Conservation (phyloP, 345 rosid species). For the Rhodamnia argentea region DNA sequence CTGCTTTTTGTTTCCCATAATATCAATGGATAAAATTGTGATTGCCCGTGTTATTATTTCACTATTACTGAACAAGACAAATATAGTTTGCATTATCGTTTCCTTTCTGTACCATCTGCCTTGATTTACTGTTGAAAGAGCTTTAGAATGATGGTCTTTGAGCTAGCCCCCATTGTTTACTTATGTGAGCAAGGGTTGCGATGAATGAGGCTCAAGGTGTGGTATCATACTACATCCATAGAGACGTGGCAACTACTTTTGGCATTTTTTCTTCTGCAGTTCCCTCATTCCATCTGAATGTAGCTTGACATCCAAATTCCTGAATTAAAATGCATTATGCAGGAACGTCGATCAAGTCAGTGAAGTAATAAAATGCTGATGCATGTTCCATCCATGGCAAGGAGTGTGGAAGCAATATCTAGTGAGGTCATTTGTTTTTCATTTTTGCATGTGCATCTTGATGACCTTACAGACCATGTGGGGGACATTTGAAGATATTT, state of each 20-base stretch:
- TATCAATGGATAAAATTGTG: neutral
- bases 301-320: neutral
- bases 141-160: neutral
- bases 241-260: neutral
- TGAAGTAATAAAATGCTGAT: neutral
- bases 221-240: neutral
- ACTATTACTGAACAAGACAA: neutral
- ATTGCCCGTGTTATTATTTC: neutral
- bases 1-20: neutral
- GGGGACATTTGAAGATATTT: neutral
- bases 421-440: neutral
- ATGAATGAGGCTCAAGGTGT: neutral
- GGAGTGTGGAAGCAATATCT: neutral
- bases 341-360: neutral
- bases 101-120: neutral
- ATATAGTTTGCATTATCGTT: neutral
- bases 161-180: neutral
- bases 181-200: neutral
- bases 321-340: neutral
- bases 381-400: neutral
- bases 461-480: neutral
- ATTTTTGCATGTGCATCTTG: neutral
- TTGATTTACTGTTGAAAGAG: neutral
- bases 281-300: neutral
- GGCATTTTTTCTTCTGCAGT: neutral